Conservation (phyloP, 2,329 filamentous ascomycete genomes). For the Clonostachys chloroleuca region DNA sequence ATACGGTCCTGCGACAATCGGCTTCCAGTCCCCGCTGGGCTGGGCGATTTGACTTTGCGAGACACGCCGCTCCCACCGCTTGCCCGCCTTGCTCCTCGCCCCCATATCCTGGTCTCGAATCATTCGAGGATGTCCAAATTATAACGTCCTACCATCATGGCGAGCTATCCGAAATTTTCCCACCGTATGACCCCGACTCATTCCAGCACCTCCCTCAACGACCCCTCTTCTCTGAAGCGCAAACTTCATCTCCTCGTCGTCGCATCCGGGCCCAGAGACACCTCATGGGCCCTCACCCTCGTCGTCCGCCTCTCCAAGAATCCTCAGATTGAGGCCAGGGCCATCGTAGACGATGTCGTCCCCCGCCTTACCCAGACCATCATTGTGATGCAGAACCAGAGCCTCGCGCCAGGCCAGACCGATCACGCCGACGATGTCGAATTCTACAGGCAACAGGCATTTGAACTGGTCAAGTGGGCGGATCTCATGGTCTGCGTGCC, state of each 20-base stretch:
- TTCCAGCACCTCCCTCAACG: background rate
- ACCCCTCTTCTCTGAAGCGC: constrained; percentile 12
- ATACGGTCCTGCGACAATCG: too few species aligned
- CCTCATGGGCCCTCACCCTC: constrained; percentile 61
- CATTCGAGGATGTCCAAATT: too few species aligned
- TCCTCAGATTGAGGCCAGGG: constrained; percentile 54
- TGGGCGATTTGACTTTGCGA: too few species aligned
- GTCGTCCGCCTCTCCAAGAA: constrained; percentile 65
- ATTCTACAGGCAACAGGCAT: constrained; percentile 44
- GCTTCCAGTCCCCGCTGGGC: too few species aligned
- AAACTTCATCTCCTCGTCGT: constrained; percentile 60
- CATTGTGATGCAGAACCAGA: constrained; percentile 53
- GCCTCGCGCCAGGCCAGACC: constrained; percentile 21
- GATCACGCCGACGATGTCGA: constrained; percentile 42
- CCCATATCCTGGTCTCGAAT: too few species aligned
- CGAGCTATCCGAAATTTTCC: background rate
- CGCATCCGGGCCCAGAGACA: constrained; percentile 60
- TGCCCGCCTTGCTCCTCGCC: too few species aligned
- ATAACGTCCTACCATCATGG: too few species aligned
- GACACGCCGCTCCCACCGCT: too few species aligned
- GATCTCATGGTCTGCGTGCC: constrained; percentile 81
- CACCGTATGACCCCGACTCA: background rate
- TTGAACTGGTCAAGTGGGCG: constrained; percentile 79
- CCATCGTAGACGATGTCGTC: constrained; percentile 62
- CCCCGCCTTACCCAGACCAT: constrained; percentile 60